Evolutionary conservation across 2,329 filamentous ascomycete species (phyloP).

Genomic region (Colletotrichum tamarilloi): DNA sequence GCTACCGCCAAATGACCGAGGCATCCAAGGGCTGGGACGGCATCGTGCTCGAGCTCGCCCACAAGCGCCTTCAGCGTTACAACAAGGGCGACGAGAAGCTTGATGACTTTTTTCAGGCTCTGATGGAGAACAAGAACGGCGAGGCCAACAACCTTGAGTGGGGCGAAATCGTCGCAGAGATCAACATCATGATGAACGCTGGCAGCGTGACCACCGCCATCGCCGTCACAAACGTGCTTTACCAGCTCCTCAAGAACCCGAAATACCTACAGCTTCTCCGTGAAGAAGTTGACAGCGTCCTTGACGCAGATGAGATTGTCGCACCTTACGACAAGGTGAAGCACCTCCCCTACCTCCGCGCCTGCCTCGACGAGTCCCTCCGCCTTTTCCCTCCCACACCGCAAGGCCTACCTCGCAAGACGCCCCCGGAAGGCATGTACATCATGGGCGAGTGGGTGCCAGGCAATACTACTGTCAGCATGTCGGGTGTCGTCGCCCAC

Average conservation of each 20-base stretch:
- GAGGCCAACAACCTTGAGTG: conserved; percentile 58
- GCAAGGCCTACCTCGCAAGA: conserved; percentile 55
- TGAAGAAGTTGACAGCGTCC: conserved; percentile 57
- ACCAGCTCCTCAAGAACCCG: conserved; percentile 62
- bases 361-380: conserved; percentile 62
- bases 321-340: conserved; percentile 62
- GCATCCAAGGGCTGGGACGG: conserved; percentile 56
- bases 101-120: conserved; percentile 67
- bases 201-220: conserved; percentile 61
- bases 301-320: conserved; percentile 55
- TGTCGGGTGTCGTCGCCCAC: conserved; percentile 46
- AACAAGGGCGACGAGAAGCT: conserved; percentile 61
- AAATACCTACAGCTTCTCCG: conserved; percentile 50
- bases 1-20: conserved; percentile 52
- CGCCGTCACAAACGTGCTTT: conserved; percentile 64
- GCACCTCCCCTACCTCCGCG: conserved; percentile 62
- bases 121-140: conserved; percentile 60
- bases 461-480: conserved; percentile 54
- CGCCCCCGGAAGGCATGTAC: conserved; percentile 54
- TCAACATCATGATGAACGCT: conserved; percentile 63
- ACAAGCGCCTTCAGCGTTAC: conserved; percentile 49
- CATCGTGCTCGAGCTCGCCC: conserved; percentile 47
- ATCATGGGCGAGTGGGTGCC: conserved; percentile 59
- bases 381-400: conserved; percentile 57
- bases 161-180: conserved; percentile 69